Base-by-base conservation (phyloP, 805 yeast species). In the Diddensiella santjacobensis region DNA sequence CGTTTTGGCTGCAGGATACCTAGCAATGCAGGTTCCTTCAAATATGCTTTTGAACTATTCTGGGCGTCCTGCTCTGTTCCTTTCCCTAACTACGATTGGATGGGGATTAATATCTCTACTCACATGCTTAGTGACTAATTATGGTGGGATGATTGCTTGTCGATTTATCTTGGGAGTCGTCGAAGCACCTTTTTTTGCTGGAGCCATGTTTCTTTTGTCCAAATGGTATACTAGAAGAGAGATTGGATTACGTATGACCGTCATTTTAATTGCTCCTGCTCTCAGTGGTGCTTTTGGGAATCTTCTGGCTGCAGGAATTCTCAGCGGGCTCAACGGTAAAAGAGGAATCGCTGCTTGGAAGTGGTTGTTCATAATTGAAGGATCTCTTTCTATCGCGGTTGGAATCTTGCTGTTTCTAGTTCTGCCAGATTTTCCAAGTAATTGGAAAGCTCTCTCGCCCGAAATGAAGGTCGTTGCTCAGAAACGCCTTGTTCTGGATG, bases 271-370 rank as follows among this genome's bases (percentile, higher is more conserved):
- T 17, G 74, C 71, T 22, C 71, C 77, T 11, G 66, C 74, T 30
- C 64, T 74, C 52, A 74, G 79, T 2, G 78, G 78, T 47, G 79
- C 76, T 22, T 75, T 77, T 36, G 68, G 72, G 19, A 78, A 78
- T 35, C 71, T 76, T n/a, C 65, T 75, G 54, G 78, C 77, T 1
- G 74, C 70, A 44, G 72, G 68, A 45, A 71, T 76, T 42, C 53
- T 56, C 11, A 60, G 69, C 50, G 71, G 71, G 31, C 60, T 74
- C 53, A 68, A 71, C 43, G 60, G 60, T 11, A 45, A 44, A 2
- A 67, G 67, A 44, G 76, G 76, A 6, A 53, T 71, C 33, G 54
- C 55, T 5, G 63, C 75, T 13, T 75, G 79, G 80, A 67, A 70
- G 57, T 75, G 77, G 75, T 61, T 75, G 41, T 75, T 74, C 53